Evolutionary conservation across 1,139 yeast genomes (phyloP), one percentile per base, ranked within the genome.

Genomic region (Geotrichum cucujoidarum): DNA sequence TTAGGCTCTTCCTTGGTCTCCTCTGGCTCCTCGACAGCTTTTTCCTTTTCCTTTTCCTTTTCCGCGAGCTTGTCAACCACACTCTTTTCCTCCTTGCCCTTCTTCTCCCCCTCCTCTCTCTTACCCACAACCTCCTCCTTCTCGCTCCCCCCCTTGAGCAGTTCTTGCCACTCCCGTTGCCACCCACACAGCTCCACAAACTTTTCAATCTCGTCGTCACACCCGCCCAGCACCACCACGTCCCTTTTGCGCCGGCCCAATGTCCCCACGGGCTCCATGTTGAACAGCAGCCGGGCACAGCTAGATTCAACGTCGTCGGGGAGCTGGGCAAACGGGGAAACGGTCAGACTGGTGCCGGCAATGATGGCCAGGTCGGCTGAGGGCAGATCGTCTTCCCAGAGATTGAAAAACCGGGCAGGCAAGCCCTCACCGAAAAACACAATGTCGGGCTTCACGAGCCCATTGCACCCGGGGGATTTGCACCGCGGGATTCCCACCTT

Each of bases 321-420:
- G 43, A 90, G 68, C 7, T 80, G 72, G 0, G 97, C 95, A 73
- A 90, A 92, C 1, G 98, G 98, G 53, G 78, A 79, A 1, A 92
- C 97, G 0, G 90, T 79, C 40, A 90, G 73, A 0, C 96, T 86
- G 0, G 97, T 89, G 1, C 98, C 98, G 0, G 95, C 96, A 1
- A 92, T 88, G 24, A 90, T 78, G 0, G 88, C 90, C 24, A 90
- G 63, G 55, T 83, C 89, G 11, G 65, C 63, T 10, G 66, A 65
- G 0, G 71, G 69, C 13, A 62, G 49, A 58, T 88, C 96, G 16
- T 75, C 71, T 2, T 82, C 87, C 2, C 21, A 27, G 18, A 49
- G 25, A 27, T 50, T 51, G 64, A 84, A 89, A 60, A 89, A 86
- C 49, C 70, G 68, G 1, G 57, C 59, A 0, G 97, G 97, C 20